phyloP scores from a whole-genome alignment of 805 yeast genomes.

The Sungouiella blattae region DNA sequence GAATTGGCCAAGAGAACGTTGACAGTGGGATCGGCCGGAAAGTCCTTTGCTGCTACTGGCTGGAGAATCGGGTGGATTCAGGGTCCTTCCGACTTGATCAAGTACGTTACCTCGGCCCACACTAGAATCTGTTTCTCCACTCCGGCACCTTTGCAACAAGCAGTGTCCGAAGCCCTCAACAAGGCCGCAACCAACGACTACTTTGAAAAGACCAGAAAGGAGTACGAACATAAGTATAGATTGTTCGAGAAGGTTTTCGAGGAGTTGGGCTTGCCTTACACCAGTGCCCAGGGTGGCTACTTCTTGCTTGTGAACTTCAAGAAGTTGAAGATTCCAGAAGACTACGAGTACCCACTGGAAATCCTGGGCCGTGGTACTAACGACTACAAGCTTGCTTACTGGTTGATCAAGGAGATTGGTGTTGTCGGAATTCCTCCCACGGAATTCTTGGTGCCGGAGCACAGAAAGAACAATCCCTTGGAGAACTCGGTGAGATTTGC shows the following conservation, averaged over 20 bases:
- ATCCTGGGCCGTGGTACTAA: constrained; percentile 61
- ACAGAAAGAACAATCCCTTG: constrained; percentile 59
- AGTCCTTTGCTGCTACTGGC: constrained; percentile 97
- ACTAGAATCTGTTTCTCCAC: constrained; percentile 90
- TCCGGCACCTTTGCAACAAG: constrained; percentile 91
- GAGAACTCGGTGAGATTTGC: constrained; percentile 90
- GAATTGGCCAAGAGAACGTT: constrained; percentile 76
- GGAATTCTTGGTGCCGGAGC: constrained; percentile 76
- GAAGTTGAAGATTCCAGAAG: constrained; percentile 74
- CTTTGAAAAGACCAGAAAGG: constrained; percentile 64
- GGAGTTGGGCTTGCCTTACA: constrained; percentile 83
- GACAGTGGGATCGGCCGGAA: constrained; percentile 96
- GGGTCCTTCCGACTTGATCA: constrained; percentile 78
- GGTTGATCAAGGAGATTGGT: constrained; percentile 90
- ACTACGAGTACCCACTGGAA: constrained; percentile 68
- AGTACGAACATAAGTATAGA: constrained; percentile 68
- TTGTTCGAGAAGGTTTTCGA: constrained; percentile 77
- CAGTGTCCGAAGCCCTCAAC: constrained; percentile 73
- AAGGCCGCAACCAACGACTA: constrained; percentile 61
- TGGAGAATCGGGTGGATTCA: constrained; percentile 98
- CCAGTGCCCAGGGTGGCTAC: constrained; percentile 90
- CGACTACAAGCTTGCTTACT: constrained; percentile 86
- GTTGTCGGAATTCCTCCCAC: constrained; percentile 97
- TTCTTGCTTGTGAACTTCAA: constrained; percentile 85
- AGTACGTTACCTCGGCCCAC: constrained; percentile 83